Percentiles rank a stretch among this genome's conserved stretches.
Conservation (phyloP, 768 basidiomycete genomes). For the Mycena indigotica region DNA sequence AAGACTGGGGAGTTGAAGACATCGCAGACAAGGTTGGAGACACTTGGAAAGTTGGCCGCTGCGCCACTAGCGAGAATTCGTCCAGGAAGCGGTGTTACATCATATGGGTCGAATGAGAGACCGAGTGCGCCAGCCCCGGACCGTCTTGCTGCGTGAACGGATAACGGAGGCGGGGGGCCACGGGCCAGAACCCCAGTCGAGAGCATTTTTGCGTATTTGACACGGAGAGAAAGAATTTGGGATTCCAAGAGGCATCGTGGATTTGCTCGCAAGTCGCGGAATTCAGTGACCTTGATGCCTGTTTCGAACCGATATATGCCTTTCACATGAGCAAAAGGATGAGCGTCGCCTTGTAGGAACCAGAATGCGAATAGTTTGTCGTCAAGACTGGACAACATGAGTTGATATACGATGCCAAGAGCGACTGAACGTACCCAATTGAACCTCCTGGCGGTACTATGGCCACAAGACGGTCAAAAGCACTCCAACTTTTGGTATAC, state of each 20-base stretch:
- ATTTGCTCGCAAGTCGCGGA: conserved; percentile 86
- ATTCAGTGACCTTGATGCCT: conserved; percentile 85
- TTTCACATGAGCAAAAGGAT: conserved; percentile 76
- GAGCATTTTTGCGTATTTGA: conserved; percentile 77
- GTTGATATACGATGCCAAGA: conserved; percentile 7
- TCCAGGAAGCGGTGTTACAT: conserved; percentile 61
- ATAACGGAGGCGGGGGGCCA: conserved; percentile 26
- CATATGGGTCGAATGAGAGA: conserved; percentile 79
- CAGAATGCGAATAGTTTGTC: conserved; percentile 92
- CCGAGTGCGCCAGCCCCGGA: conserved; percentile 51
- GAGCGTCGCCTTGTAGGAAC: conserved; percentile 78
- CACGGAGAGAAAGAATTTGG: conserved; percentile 78
- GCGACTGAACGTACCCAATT: conserved; percentile 62
- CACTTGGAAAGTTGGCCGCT: conserved; percentile 81
- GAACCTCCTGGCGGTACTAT: conserved; percentile 91
- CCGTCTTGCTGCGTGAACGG: not conserved
- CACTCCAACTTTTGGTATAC: conserved; percentile 94
- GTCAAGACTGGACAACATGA: conserved; percentile 59
- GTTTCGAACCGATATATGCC: conserved; percentile 89
- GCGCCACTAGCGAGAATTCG: conserved; percentile 76
- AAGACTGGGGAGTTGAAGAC: conserved; percentile 82
- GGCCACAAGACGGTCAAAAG: conserved; percentile 84
- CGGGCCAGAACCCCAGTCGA: conserved; percentile 63
- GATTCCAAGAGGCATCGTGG: conserved; percentile 84
- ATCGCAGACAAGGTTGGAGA: conserved; percentile 79